These are phyloP conservation scores for Xylariaceae sp. DNA, from an alignment of 2,329 filamentous ascomycete genomes.

Conservation along the genomic window DNA sequence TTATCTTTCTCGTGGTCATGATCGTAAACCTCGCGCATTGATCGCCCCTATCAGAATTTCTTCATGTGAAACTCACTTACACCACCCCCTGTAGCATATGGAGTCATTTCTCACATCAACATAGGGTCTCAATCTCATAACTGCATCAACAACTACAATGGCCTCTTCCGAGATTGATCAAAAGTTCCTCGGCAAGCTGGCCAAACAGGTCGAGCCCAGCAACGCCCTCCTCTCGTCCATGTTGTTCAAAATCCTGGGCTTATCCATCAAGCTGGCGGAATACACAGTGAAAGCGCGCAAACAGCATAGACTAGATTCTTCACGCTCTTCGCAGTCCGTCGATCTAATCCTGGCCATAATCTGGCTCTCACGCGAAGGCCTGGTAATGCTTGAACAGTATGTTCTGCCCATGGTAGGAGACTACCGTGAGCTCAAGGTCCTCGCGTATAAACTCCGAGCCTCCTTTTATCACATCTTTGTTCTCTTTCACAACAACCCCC, in stretches of 20 bases:
- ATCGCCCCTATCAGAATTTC: too few species aligned
- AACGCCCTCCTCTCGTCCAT: slow-evolving; percentile 76
- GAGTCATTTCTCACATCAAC: background rate
- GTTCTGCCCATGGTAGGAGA: slow-evolving; percentile 78
- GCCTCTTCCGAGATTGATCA: slow-evolving; percentile 96
- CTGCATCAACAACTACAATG: slow-evolving; percentile 49
- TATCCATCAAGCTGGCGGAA: slow-evolving; percentile 81
- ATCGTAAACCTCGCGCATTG: too few species aligned
- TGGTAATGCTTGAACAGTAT: slow-evolving; percentile 81
- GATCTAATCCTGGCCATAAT: slow-evolving; percentile 84
- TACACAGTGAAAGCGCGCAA: slow-evolving; percentile 80
- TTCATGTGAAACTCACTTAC: too few species aligned
- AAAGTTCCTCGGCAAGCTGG: slow-evolving; percentile 89
- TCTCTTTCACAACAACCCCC: slow-evolving; percentile 86
- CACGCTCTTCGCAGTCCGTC: slow-evolving; percentile 71
- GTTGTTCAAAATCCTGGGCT: slow-evolving; percentile 84
- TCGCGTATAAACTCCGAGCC: slow-evolving; percentile 85
- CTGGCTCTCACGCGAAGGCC: slow-evolving; percentile 88
- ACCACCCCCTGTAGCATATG: background rate
- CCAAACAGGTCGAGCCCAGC: slow-evolving; percentile 69
- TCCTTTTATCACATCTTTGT: slow-evolving; percentile 97
- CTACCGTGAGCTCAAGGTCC: slow-evolving; percentile 77
- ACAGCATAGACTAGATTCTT: slow-evolving; percentile 72
- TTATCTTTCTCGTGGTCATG: too few species aligned
- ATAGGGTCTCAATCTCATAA: background rate